phyloP scores from a whole-genome alignment of 345 rosid species.

The Dimocarpus longan region DNA sequence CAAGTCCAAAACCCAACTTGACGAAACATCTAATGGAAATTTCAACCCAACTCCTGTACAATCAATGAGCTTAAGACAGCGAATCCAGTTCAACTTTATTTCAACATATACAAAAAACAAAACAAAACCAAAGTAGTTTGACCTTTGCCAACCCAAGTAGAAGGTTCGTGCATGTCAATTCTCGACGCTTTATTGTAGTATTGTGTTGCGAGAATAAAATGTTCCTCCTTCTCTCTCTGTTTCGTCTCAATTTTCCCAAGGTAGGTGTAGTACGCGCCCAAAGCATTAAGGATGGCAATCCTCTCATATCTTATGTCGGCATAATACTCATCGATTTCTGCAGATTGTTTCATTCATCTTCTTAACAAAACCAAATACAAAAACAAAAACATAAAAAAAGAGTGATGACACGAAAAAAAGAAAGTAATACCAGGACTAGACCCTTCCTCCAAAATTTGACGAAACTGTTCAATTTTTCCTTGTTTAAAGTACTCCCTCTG shows the following conservation, averaged over 20 bases:
- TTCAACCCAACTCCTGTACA: neutral
- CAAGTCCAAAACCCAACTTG: conserved; percentile 4
- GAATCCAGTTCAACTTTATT: neutral
- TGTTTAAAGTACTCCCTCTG: conserved; percentile 98
- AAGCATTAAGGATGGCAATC: conserved; percentile 91
- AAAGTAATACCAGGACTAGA: conserved; percentile 74
- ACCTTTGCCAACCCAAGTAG: conserved; percentile 99
- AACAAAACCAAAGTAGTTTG: conserved; percentile 7
- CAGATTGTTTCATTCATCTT: conserved; percentile 1
- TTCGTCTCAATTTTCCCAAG: conserved; percentile 90
- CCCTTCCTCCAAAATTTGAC: conserved; percentile 96
- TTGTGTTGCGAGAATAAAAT: conserved; percentile 81
- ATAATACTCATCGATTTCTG: conserved; percentile 97
- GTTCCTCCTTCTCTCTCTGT: conserved; percentile 88
- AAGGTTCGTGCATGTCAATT: conserved; percentile 98
- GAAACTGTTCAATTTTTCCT: conserved; percentile 88
- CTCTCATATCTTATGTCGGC: conserved; percentile 96
- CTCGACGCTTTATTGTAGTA: conserved; percentile 91
- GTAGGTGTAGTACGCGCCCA: conserved; percentile 93
- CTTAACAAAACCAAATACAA: neutral
- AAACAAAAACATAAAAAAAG: neutral
- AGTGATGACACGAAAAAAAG: neutral
- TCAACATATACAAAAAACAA: neutral
- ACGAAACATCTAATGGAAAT: neutral
- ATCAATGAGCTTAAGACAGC: conserved; percentile 3